Base-by-base conservation (phyloP, 2,329 filamentous ascomycete species). In the Calycina herbarum region DNA sequence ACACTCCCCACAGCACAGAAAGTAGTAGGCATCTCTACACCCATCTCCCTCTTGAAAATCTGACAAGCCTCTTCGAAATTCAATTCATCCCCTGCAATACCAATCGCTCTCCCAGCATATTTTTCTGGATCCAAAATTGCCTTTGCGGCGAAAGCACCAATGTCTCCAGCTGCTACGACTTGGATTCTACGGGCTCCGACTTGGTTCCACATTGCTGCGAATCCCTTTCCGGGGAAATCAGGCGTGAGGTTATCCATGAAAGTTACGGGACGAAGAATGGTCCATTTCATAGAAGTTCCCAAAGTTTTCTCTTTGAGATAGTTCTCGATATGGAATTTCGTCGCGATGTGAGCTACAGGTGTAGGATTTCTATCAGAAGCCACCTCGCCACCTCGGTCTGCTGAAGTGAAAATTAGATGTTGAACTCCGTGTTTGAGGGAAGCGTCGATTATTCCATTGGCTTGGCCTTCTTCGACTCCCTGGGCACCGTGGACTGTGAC, bases 341-440 rank as follows among this genome's bases (percentile, higher is more conserved):
- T 80, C 65, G 81, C 80, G 74, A 91, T 91, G 74, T 91, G 87
- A 0, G 85, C 84, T 58, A 90, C 80, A 0, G 79, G 72, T 0
- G 87, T 89, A 0, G 81, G 78, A 67, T 82, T 82, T 4, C 81
- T 80, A 71, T 83, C 81, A 58, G 81, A 82, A 5, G 79, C 80
- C 2, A 76, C 76, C 27, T 78, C 76, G 57, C 87, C 86, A 56
- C 86, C 86, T 48, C 88, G 85, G 68, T 90, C 88, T 31, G 89
- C 85, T 62, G 82, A 85, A 35, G 81, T 84, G 77, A 89, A 90
- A 57, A 91, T 82, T 70, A 90, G 88, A 72, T 86, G 82, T 66
- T 81, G 78, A 48, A 90, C 84, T 13, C 80, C 80, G 31, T 83
- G 75, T 31, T 82, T 80, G 65, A 89, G 73, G 2, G 84, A 79